phyloP scores from a whole-genome alignment of 495 filamentous ascomycete genomes.

The Trichoderma reesei region DNA sequence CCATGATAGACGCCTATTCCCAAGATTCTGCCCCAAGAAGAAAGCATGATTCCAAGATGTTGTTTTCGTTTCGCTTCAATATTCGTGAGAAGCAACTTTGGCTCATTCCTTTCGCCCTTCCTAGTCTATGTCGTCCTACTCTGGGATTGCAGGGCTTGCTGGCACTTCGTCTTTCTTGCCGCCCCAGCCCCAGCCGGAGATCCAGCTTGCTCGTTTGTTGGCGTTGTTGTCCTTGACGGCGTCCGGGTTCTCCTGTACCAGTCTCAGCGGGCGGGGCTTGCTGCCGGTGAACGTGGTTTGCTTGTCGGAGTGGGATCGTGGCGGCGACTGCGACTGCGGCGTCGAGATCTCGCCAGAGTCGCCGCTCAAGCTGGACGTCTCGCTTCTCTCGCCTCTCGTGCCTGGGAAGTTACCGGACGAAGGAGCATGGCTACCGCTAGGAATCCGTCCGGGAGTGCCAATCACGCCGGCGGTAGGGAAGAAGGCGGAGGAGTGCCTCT shows the following conservation, averaged over 20 bases:
- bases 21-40: background rate
- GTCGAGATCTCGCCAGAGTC: conserved; percentile 45
- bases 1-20: conserved; percentile 1
- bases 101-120: background rate
- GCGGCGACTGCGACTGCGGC: conserved; percentile 45
- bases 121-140: background rate
- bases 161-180: conserved; percentile 28
- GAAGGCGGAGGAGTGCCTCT: conserved; percentile 34
- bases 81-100: background rate
- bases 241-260: conserved; percentile 60
- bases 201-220: conserved; percentile 47
- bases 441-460: conserved; percentile 21
- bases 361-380: conserved; percentile 50
- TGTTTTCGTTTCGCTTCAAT: background rate
- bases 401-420: conserved; percentile 46
- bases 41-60: background rate
- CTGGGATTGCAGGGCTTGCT: conserved; percentile 9
- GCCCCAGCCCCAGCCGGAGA: conserved; percentile 40
- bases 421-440: conserved; percentile 30
- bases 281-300: conserved; percentile 52
- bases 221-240: conserved; percentile 22
- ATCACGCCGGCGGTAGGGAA: conserved; percentile 20
- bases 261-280: conserved; percentile 71
- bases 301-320: conserved; percentile 52
- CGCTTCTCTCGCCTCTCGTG: conserved; percentile 49